phyloP scores from a whole-genome alignment of 2,329 filamentous ascomycete genomes.

The Allantophomopsis lycopodina region DNA sequence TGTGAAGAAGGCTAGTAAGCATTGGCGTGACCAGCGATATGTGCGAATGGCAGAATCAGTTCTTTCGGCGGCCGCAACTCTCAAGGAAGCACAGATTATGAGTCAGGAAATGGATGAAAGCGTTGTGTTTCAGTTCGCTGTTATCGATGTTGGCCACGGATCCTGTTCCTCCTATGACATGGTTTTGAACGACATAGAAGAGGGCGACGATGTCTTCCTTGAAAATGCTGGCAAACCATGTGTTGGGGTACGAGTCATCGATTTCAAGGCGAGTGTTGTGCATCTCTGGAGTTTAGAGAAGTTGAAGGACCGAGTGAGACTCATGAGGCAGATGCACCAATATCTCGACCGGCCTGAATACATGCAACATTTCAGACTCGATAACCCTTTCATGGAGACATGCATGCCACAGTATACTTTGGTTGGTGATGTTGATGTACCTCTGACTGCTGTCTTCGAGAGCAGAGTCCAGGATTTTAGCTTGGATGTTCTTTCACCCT shows the following conservation, averaged over 20 bases:
- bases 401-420: slow-evolving; percentile 89
- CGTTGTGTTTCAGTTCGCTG: slow-evolving; percentile 88
- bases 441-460: slow-evolving; percentile 84
- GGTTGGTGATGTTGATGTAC: slow-evolving; percentile 85
- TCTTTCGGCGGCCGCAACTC: slow-evolving; percentile 68
- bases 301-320: slow-evolving; percentile 69
- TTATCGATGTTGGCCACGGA: slow-evolving; percentile 78
- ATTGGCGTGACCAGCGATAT: slow-evolving; percentile 77
- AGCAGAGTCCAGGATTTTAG: slow-evolving; percentile 88
- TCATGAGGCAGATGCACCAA: slow-evolving; percentile 95
- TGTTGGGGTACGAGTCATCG: slow-evolving; percentile 77
- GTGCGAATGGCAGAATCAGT: slow-evolving; percentile 90
- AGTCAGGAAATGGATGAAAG: slow-evolving; percentile 90
- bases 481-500: slow-evolving; percentile 81
- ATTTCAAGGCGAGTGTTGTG: slow-evolving; percentile 75
- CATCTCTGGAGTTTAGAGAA: slow-evolving; percentile 94
- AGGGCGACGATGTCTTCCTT: slow-evolving; percentile 70
- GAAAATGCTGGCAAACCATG: slow-evolving; percentile 79
- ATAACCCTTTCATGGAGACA: slow-evolving; percentile 84
- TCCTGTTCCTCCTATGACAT: slow-evolving; percentile 93
- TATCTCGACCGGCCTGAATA: slow-evolving; percentile 94
- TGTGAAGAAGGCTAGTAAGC: slow-evolving; percentile 51
- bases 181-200: slow-evolving; percentile 79
- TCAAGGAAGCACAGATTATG: slow-evolving; percentile 97
- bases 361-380: slow-evolving; percentile 79